phyloP scores from a whole-genome alignment of 331 rosid species.

The Phaseolus coccineus region DNA sequence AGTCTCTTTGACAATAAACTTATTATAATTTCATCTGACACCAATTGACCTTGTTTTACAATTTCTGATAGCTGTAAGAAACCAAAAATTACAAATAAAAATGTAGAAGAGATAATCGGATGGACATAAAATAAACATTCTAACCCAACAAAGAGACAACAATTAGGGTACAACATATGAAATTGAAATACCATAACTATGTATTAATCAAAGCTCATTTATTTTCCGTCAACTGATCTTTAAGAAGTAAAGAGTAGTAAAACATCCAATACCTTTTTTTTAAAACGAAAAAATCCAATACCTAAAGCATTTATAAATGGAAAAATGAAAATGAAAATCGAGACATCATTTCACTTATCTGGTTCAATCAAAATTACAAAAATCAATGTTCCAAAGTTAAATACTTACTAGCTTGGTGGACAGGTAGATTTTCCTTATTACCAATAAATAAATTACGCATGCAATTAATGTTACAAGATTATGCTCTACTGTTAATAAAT shows the following conservation, averaged over 20 bases:
- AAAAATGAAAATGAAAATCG: slow-evolving; percentile 3
- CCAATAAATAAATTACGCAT: neutral
- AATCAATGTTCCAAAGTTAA: slow-evolving; percentile 21
- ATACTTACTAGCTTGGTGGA: neutral
- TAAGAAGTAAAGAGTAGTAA: slow-evolving; percentile 16
- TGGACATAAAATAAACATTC: slow-evolving; percentile 10
- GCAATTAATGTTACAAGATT: slow-evolving; percentile 18
- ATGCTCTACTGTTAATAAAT: slow-evolving; percentile 26
- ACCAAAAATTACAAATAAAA: slow-evolving; percentile 30
- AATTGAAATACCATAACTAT: slow-evolving; percentile 23
- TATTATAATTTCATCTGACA: slow-evolving; percentile 88
- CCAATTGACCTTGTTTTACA: slow-evolving; percentile 89
- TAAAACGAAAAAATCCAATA: neutral
- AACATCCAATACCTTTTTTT: neutral
- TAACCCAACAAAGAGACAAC: slow-evolving; percentile 32
- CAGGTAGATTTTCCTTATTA: neutral
- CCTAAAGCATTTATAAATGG: slow-evolving; percentile 18
- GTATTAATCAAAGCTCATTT: slow-evolving; percentile 21
- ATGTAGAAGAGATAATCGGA: neutral
- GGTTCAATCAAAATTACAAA: slow-evolving; percentile 22
- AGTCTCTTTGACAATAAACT: slow-evolving; percentile 85
- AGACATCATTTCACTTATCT: slow-evolving; percentile 12
- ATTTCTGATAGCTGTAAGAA: slow-evolving; percentile 77
- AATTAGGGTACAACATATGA: slow-evolving; percentile 17
- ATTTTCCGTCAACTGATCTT: slow-evolving; percentile 13